Percentiles rank a stretch among this genome's conserved stretches.
These are phyloP conservation scores for Panaeolus cyanescens DNA, from an alignment of 768 basidiomycete genomes.

Conservation along the genomic window DNA sequence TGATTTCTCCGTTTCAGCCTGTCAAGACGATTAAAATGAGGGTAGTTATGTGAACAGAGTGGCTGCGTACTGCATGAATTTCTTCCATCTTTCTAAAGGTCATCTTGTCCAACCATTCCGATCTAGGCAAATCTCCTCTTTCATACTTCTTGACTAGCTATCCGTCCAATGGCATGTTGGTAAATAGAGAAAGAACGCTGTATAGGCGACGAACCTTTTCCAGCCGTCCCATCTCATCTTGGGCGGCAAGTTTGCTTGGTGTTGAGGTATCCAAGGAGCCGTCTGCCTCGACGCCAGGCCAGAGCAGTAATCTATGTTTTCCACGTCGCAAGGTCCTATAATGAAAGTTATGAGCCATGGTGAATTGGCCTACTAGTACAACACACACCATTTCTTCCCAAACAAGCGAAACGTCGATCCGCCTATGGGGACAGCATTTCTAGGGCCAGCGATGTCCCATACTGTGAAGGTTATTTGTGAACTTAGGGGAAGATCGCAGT, in stretches of 20 bases:
- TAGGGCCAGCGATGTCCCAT: slow-evolving; percentile 91
- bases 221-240: slow-evolving; percentile 94
- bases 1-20: slow-evolving; percentile 92
- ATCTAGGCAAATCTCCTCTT: slow-evolving; percentile 88
- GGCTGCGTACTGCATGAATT: slow-evolving; percentile 75
- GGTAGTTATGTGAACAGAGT: background rate
- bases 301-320: slow-evolving; percentile 85
- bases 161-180: background rate
- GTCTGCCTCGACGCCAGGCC: slow-evolving; percentile 85
- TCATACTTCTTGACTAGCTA: slow-evolving; percentile 96
- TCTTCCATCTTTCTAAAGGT: slow-evolving; percentile 95
- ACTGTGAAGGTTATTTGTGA: slow-evolving; percentile 93
- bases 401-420: slow-evolving; percentile 91
- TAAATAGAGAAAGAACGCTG: background rate
- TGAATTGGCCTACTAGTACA: background rate
- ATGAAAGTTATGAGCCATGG: background rate
- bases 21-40: background rate
- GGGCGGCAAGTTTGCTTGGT: slow-evolving; percentile 78
- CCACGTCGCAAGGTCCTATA: slow-evolving; percentile 85
- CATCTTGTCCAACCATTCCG: slow-evolving; percentile 94
- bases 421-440: slow-evolving; percentile 80
- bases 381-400: slow-evolving; percentile 84
- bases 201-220: slow-evolving; percentile 66
- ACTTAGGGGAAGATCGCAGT: slow-evolving; percentile 88
- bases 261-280: slow-evolving; percentile 80